Evolutionary conservation across 2,329 filamentous ascomycete species (phyloP).

Genomic region (Knufia fluminis): DNA sequence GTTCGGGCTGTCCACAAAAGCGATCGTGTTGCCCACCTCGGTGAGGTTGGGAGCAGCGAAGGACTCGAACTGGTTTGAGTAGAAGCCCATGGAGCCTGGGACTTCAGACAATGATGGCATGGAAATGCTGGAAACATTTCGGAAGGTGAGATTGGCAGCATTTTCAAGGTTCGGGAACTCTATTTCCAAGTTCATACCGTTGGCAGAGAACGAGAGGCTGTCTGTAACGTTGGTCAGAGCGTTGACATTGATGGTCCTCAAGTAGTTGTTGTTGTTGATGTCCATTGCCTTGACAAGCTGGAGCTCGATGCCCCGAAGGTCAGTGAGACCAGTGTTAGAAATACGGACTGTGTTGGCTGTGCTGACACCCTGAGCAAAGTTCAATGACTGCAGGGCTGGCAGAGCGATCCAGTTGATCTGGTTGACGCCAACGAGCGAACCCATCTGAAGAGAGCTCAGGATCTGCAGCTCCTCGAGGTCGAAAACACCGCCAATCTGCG

Average conservation of each 20-base stretch:
- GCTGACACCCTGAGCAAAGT: conserved; percentile 56
- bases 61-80: conserved; percentile 53
- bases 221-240: conserved; percentile 66
- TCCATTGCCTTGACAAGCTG: conserved; percentile 61
- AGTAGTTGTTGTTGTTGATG: conserved; percentile 82
- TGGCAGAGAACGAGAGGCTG: conserved; percentile 65
- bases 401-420: conserved; percentile 65
- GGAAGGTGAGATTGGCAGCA: conserved; percentile 72
- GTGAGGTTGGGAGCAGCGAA: conserved; percentile 41
- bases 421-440: conserved; percentile 54
- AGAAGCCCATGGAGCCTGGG: conserved; percentile 74
- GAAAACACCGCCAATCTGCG: conserved; percentile 61
- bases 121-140: conserved; percentile 65
- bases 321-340: conserved; percentile 74
- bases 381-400: conserved; percentile 50
- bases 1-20: conserved; percentile 48
- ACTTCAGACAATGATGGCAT: conserved; percentile 64
- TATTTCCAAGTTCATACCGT: conserved; percentile 63
- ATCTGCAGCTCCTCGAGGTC: conserved; percentile 57
- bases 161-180: conserved; percentile 68
- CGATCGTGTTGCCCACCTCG: conserved; percentile 40
- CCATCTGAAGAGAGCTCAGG: conserved; percentile 60
- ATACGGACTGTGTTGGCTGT: conserved; percentile 62
- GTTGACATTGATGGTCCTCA: conserved; percentile 63
- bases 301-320: conserved; percentile 73